These are phyloP conservation scores for Hygrophila difformis DNA, from an alignment of 257 asterid genomes.

Conservation along the genomic window DNA sequence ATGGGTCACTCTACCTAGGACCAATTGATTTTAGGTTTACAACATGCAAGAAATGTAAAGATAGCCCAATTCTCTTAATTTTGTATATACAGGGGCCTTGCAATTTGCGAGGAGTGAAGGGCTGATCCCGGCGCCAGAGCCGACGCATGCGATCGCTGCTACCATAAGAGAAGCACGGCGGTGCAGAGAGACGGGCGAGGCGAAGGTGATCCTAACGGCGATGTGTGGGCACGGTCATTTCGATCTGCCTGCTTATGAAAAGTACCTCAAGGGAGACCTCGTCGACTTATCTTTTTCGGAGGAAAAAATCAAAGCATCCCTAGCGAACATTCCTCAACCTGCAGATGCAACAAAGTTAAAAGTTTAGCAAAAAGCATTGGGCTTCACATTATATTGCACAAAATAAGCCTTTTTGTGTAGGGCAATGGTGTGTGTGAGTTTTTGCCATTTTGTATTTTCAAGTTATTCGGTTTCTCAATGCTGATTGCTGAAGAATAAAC, in stretches of 20 bases:
- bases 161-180: conserved; percentile 76
- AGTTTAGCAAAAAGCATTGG: no score
- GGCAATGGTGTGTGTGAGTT: no score
- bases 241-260: conserved; percentile 83
- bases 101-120: conserved; percentile 88
- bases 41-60: no score
- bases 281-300: conserved; percentile 66
- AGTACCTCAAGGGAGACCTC: conserved; percentile 61
- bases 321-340: conserved; percentile 58
- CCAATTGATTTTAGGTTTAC: no score
- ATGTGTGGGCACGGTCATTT: conserved; percentile 98
- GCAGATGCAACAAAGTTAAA: no score
- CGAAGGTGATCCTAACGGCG: conserved; percentile 86
- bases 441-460: no score
- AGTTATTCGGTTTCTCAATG: no score
- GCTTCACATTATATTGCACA: no score
- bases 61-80: neutral
- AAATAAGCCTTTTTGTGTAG: no score
- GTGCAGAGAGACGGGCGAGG: conserved; percentile 78
- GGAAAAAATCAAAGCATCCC: conserved; percentile 41
- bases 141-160: conserved; percentile 89
- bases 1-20: no score
- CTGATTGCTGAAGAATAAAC: no score
- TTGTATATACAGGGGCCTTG: conserved; percentile 54
- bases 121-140: conserved; percentile 90